Base-by-base conservation (phyloP, 1,284 basidiomycete species). In the Kalmanozyma brasiliensis region DNA sequence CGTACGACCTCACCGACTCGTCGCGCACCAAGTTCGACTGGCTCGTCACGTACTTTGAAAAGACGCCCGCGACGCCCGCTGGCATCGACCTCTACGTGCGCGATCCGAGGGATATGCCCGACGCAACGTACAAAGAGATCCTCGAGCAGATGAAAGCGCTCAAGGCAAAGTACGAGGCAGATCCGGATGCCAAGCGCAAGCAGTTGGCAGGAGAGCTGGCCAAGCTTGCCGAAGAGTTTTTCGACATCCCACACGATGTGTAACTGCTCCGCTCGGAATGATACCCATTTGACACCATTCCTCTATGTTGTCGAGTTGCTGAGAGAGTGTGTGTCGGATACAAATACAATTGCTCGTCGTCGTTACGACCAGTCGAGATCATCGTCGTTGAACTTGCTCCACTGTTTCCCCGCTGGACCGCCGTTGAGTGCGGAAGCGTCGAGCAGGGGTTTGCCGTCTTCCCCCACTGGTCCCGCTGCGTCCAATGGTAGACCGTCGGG, bases 341-440 rank as follows among this genome's bases (percentile, higher is more conserved):
- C 48, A 53, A 46, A 49, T 38, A 47, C 40, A 52, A 24, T 22
- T 49, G 17, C 20, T 17, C 16, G 16, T 29, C 14, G 33, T n/a
- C n/a, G n/a, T 44, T 60, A 78, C 23, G 62, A 70, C 77, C 76
- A 79, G 41, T 79, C 77, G 13, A 79, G 57, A 36, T 79, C 76
- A 36, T 76, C 73, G 40, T 79, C 74, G 49, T 73, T 53, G 19
- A 78, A 69, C 42, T 77, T 60, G 42, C 24, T 69, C 48, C 52
- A 58, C 24, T 57, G 19, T 32, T 17, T 29, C 3, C 44, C 29
- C 1, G n/a, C 43, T 5, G 8, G 20, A 8, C 44, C 47, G n/a
- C 55, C 26, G n/a, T 33, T 17, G 7, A 52, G 14, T 26, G 69
- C 52, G n/a, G 33, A 29, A 17, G 61, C 26, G 29, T 63, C 62